Base-by-base conservation (phyloP, 495 filamentous ascomycete species). In the Lentithecium fluviatile region DNA sequence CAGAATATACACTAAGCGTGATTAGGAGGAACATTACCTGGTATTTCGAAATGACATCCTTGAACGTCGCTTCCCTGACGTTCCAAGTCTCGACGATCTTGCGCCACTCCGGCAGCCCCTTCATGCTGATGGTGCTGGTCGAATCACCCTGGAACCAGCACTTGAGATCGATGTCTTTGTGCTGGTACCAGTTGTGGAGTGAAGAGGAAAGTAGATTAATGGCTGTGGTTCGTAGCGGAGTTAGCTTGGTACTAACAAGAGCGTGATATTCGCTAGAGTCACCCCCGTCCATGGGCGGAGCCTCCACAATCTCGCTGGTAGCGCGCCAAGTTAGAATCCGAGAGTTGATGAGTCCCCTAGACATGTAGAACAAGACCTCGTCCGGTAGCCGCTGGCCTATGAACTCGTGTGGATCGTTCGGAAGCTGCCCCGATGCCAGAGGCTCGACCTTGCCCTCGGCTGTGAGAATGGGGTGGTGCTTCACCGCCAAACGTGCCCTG, bases 321-420 rank as follows among this genome's bases (percentile, higher is more conserved):
- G 87, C 86, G 50, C 95, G 79, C 80, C 85, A 91, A 68, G 88
- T 90, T 8, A 95, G 80, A 15, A 96, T 76, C 38, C 91, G 85
- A 1, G 91, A 79, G 6, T 90, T 84, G 57, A 96, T 81, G 15
- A 96, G 73, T 26, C 89, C 94, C 29, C 82, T 85, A 58, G 90
- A 89, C 32, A 97, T 80, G 67, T 99, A 97, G 71, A 89, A 88
- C 71, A 91, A 96, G 6, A 99, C 77, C 74, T 99, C 95, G 52
- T 91, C 85, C 1, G 95, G 91, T 15, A 99, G 79, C 32, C 91
- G 89, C 53, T 91, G 84, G 20, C 91, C 91, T 63, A 95, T 86
- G 69, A 97, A 88, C 65, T 92, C 87, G 73, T 94, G 89, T 61
- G 91, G 80, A 72, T 97, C 93, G 20, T 77, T 79, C 17, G 94